Conservation (phyloP, 305 asterid genomes). For the Euphrasia arctica region DNA sequence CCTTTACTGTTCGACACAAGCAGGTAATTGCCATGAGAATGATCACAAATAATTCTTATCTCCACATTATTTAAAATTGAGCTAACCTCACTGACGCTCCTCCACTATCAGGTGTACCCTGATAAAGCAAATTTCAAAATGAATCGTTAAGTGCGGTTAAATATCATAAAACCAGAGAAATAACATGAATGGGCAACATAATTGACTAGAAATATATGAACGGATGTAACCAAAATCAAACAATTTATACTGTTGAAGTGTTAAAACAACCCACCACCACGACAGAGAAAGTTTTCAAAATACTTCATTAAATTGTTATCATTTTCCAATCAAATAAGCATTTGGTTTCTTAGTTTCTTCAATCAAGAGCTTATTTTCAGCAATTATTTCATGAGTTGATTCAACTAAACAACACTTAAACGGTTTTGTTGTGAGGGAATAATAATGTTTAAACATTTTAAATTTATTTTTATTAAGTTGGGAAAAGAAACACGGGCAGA, state of each 20-base stretch:
- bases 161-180: constrained; percentile 7
- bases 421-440: background rate
- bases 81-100: constrained; percentile 45
- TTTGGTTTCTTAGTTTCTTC: background rate
- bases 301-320: too few relatives aligned
- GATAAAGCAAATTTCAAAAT: constrained; percentile 32
- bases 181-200: constrained; percentile 9
- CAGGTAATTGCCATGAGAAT: constrained; percentile 7
- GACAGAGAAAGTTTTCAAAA: too few relatives aligned
- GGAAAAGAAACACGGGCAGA: too few relatives aligned
- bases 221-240: background rate
- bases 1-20: constrained; percentile 41
- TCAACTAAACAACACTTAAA: background rate
- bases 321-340: background rate
- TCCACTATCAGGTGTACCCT: constrained; percentile 48
- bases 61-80: constrained; percentile 2
- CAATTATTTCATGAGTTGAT: background rate
- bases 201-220: background rate
- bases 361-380: constrained; percentile 1
- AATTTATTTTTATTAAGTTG: too few relatives aligned
- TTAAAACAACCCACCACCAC: too few relatives aligned
- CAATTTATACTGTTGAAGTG: background rate
- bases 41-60: constrained; percentile 6
- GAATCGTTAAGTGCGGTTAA: constrained; percentile 24
- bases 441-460: background rate